Evolutionary conservation across 768 basidiomycete genomes (phyloP), one percentile per base, ranked within the genome.

Genomic region (Ramaria rubella): DNA sequence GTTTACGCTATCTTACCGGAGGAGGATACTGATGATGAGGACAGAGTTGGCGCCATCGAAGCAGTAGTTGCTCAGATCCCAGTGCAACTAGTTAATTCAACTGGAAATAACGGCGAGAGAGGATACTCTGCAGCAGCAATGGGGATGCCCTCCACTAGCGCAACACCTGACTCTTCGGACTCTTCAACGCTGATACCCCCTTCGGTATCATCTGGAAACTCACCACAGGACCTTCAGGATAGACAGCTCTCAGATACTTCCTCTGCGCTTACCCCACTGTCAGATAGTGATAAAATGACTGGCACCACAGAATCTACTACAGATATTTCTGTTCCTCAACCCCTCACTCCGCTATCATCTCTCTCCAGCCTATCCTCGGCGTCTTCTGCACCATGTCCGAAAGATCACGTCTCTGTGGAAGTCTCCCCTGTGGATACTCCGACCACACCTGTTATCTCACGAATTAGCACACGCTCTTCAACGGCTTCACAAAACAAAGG

Each of bases 91-190:
- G 24, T 31, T 23, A 33, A 9, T 8, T 33, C 55, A 45, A 23
- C 9, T 17, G 23, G 21, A 21, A 51, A 30, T n/a, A 2, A 29
- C 17, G 26, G 21, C 7, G 90, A 90, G 62, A 79, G 83, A 49
- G 83, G 89, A 26, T 85, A 88, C 68, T 80, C 79, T 40, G 75
- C 83, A 67, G 79, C 89, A 23, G 85, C 89, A 33, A 89, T 86
- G 85, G 88, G 87, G 21, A 72, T 85, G 2, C 43, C 33, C 31
- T 40, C 43, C 26, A 30, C 31, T 40, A 43, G 12, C 15, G 23
- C 24, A 30, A 3, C 5, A 1, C 12, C 46, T n/a, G 8, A 8
- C 23, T 29, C 6, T 2, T 19, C 23, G 2, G 29, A 24, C 17
- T 48, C 46, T 26, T 30, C 46, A 2, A 27, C n/a, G 2, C 11